A percentile compares a stretch with the other conserved stretches of the same genome.
These are phyloP conservation scores for Fusarium chuoi DNA, from an alignment of 2,329 filamentous ascomycete species.

Conservation along the genomic window DNA sequence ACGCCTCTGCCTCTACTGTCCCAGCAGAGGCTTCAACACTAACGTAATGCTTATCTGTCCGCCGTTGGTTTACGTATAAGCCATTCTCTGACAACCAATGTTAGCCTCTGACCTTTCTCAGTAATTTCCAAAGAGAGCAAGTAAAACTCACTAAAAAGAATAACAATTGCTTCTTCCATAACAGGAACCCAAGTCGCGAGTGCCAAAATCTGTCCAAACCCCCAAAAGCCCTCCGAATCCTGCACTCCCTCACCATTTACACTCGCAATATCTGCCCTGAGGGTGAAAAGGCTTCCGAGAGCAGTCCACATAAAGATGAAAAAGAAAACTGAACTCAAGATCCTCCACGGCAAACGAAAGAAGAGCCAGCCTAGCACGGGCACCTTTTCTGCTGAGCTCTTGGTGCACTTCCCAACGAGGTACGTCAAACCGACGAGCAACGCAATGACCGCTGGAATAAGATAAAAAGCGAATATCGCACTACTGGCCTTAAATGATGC, in stretches of 20 bases:
- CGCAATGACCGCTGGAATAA: accelerated
- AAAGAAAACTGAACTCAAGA: accelerated
- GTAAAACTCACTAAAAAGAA: neutral
- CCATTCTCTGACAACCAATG: accelerated
- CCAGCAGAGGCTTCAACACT: neutral
- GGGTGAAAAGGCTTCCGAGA: neutral
- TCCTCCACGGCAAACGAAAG: neutral
- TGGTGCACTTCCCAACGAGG: neutral
- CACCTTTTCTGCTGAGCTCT: accelerated
- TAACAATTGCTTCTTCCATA: accelerated
- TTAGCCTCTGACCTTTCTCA: neutral
- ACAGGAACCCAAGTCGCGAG: neutral
- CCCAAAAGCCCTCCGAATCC: neutral
- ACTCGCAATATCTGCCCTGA: accelerated
- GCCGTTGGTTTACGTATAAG: neutral
- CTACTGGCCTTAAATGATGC: accelerated
- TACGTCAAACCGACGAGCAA: neutral
- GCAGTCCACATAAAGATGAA: neutral
- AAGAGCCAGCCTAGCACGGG: neutral
- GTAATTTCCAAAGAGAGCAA: accelerated
- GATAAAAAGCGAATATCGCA: accelerated
- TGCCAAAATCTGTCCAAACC: neutral
- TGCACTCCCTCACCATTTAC: neutral
- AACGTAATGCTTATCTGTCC: accelerated
- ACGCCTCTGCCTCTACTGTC: neutral